A percentile compares a stretch with the other conserved stretches of the same genome.
Conservation (phyloP, 2,329 filamentous ascomycete species). For the Aspergillus phoenicis region DNA sequence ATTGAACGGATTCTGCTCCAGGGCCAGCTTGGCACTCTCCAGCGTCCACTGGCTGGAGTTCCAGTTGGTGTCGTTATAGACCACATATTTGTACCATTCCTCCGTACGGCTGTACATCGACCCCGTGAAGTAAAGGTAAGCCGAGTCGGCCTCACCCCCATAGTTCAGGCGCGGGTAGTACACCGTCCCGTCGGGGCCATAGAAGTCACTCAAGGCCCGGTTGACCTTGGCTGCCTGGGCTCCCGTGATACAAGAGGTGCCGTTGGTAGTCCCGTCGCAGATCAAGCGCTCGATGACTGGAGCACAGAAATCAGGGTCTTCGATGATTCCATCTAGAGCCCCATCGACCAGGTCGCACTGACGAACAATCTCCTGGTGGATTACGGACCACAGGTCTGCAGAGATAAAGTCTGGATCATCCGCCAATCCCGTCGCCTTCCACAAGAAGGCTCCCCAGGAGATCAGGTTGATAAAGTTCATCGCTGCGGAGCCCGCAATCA, state of each 20-base stretch:
- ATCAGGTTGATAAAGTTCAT: constrained; percentile 53
- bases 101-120: constrained; percentile 10
- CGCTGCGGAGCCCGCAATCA: constrained; percentile 52
- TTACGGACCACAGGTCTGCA: constrained; percentile 48
- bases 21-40: constrained; percentile 40
- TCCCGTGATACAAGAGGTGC: constrained; percentile 46
- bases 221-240: constrained; percentile 46
- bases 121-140: constrained; percentile 15
- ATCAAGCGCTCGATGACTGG: constrained; percentile 36
- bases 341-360: constrained; percentile 39
- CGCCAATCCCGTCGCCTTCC: constrained; percentile 46
- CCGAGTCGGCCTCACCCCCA: constrained; percentile 11
- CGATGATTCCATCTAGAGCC: constrained; percentile 40
- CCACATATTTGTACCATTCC: constrained; percentile 43
- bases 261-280: constrained; percentile 30
- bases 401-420: constrained; percentile 50
- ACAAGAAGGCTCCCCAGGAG: constrained; percentile 49
- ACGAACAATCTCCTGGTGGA: constrained; percentile 41
- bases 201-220: constrained; percentile 8
- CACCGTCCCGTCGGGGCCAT: constrained; percentile 35
- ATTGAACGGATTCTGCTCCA: constrained; percentile 50
- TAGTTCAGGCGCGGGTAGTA: constrained; percentile 17
- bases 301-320: constrained; percentile 39
- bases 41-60: constrained; percentile 41
- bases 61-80: constrained; percentile 47